These are phyloP conservation scores for Botryotinia narcissicola DNA, from an alignment of 2,329 filamentous ascomycete species.

Conservation along the genomic window DNA sequence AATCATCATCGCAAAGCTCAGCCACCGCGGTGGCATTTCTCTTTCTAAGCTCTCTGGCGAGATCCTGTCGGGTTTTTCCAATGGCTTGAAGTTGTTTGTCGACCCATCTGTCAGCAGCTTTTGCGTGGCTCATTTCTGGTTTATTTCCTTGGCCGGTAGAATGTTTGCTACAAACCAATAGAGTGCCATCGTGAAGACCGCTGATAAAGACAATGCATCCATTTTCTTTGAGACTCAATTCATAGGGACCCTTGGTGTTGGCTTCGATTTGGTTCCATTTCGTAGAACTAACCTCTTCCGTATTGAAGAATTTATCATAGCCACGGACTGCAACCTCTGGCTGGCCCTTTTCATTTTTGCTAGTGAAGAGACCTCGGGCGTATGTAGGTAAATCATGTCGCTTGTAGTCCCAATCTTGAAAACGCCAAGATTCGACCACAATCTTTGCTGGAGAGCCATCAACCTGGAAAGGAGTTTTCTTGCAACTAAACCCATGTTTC, in stretches of 20 bases:
- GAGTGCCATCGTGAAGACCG: slow-evolving; percentile 81
- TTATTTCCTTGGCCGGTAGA: slow-evolving; percentile 75
- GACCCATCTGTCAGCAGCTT: slow-evolving; percentile 77
- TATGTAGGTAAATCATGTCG: slow-evolving; percentile 81
- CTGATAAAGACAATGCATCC: slow-evolving; percentile 99
- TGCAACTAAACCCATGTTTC: slow-evolving; percentile 67
- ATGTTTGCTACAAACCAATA: slow-evolving; percentile 98
- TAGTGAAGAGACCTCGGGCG: slow-evolving; percentile 92
- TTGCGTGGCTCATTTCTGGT: slow-evolving; percentile 73
- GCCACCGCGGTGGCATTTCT: slow-evolving; percentile 94
- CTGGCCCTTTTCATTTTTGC: slow-evolving; percentile 59
- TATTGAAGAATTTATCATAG: slow-evolving; percentile 99
- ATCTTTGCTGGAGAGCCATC: slow-evolving; percentile 60
- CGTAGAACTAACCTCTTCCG: slow-evolving; percentile 76
- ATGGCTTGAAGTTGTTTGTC: slow-evolving; percentile 74
- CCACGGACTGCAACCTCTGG: slow-evolving; percentile 82
- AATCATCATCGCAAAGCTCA: slow-evolving; percentile 92
- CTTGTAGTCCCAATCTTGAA: slow-evolving; percentile 97
- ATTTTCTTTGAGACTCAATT: slow-evolving; percentile 96
- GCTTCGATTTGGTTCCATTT: slow-evolving; percentile 76
- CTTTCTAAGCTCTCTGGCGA: slow-evolving; percentile 70
- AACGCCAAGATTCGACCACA: slow-evolving; percentile 84
- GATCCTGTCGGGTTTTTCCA: slow-evolving; percentile 74
- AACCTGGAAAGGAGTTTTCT: slow-evolving; percentile 75
- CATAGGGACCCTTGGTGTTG: slow-evolving; percentile 82